phyloP scores from a whole-genome alignment of 1,284 basidiomycete species.

The Apiotrichum mycotoxinovorans region DNA sequence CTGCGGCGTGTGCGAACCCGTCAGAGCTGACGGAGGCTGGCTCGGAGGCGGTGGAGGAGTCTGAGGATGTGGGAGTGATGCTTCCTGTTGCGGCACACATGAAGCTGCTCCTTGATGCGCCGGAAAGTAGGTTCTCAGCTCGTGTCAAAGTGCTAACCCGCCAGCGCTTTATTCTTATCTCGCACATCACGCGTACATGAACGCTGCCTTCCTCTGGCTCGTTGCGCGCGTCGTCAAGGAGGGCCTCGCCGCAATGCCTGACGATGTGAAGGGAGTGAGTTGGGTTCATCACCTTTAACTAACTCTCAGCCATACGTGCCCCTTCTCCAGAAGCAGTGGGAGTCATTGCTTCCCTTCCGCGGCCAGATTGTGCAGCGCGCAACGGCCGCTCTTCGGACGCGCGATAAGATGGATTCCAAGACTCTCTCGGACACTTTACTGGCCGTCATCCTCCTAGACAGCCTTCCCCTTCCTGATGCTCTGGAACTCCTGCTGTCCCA shows the following conservation, averaged over 20 bases:
- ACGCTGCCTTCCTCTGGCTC: constrained; percentile 80
- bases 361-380: constrained; percentile 79
- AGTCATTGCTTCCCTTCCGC: constrained; percentile 73
- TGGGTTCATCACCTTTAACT: background rate
- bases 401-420: constrained; percentile 52
- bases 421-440: constrained; percentile 69
- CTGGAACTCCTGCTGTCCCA: constrained; percentile 67
- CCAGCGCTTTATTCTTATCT: constrained; percentile 69
- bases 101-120: constrained; percentile 79
- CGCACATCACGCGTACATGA: constrained; percentile 69
- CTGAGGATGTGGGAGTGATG: constrained; percentile 57
- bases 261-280: constrained; percentile 34
- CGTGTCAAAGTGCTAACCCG: background rate
- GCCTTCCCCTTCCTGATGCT: constrained; percentile 67
- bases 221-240: constrained; percentile 69
- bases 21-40: constrained; percentile 24
- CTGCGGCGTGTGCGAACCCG: constrained; percentile 36
- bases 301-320: constrained; percentile 55
- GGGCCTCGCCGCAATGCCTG: constrained; percentile 31
- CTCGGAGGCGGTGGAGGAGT: constrained; percentile 17
- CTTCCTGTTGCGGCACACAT: constrained; percentile 79
- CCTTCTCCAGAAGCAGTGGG: constrained; percentile 84
- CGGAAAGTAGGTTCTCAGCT: constrained; percentile 56
- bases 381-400: constrained; percentile 64
- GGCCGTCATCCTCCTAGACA: constrained; percentile 77